Conservation (phyloP, 164 flowering plant genomes). For the Magnolia sinica region DNA sequence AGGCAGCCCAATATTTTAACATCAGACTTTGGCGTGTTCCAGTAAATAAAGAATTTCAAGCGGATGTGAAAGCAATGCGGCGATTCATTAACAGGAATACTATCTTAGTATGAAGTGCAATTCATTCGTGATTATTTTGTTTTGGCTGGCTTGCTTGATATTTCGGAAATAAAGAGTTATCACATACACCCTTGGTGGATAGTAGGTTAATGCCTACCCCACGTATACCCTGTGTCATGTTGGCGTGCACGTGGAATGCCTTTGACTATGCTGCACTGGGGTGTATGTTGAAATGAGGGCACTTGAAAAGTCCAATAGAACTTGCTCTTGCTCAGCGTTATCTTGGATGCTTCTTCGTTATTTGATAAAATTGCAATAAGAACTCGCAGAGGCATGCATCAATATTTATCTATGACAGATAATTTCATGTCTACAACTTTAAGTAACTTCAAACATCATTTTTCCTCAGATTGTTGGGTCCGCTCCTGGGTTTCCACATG, state of each 20-base stretch:
- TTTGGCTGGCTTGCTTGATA: not conserved
- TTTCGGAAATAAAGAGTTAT: not conserved
- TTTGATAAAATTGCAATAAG: not conserved
- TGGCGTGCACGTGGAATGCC: too few relatives aligned
- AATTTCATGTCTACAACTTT: not conserved
- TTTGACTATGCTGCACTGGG: too few relatives aligned
- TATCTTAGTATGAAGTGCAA: slow-evolving; percentile 50
- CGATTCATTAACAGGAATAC: slow-evolving; percentile 74
- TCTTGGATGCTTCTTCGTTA: not conserved
- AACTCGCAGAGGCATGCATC: not conserved
- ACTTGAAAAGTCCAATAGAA: not conserved
- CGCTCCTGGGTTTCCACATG: slow-evolving; percentile 98
- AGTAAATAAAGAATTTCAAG: slow-evolving; percentile 75
- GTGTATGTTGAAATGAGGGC: not conserved
- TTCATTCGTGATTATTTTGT: not conserved
- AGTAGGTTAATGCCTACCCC: not conserved
- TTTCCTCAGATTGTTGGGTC: slow-evolving; percentile 90
- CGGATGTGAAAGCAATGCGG: slow-evolving; percentile 75
- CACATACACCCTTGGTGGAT: not conserved
- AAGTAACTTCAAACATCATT: slow-evolving; percentile 3
- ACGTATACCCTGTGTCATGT: not conserved
- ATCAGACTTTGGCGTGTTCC: slow-evolving; percentile 93
- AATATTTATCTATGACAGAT: not conserved
- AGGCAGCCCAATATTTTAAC: slow-evolving; percentile 94
- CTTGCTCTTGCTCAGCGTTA: not conserved